Conservation (phyloP, 108 stramenopile species). For the Seminavis robusta region DNA sequence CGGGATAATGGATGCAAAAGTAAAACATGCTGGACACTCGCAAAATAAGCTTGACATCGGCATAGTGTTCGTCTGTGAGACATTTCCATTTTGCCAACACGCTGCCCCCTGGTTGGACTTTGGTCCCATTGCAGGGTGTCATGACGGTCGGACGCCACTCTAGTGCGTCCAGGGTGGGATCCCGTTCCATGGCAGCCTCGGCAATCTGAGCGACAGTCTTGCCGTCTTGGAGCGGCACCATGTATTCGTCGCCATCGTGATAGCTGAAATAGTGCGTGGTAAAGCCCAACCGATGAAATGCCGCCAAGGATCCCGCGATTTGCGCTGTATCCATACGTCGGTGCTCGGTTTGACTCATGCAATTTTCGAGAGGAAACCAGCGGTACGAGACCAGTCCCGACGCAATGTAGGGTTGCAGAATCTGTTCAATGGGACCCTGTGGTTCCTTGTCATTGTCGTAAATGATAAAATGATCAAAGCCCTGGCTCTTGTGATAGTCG, state of each 20-base stretch:
- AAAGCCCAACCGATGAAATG: background rate
- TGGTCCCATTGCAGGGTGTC: constrained; percentile 11
- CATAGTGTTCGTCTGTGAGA: constrained; percentile 6
- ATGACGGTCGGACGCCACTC: constrained; percentile 9
- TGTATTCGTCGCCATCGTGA: constrained; percentile 7
- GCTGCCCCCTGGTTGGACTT: background rate
- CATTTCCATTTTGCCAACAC: constrained; percentile 4
- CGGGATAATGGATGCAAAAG: constrained; percentile 11
- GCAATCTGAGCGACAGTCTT: background rate
- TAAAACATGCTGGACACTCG: background rate
- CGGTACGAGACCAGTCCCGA: constrained; percentile 3
- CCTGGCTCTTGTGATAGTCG: background rate
- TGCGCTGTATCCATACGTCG: constrained; percentile 6
- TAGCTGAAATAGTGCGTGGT: background rate
- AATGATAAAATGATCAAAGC: background rate
- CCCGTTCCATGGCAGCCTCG: background rate
- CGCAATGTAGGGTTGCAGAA: constrained; percentile 1
- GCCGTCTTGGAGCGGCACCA: background rate
- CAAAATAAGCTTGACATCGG: constrained; percentile 10
- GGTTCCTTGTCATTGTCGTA: background rate
- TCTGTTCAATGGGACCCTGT: background rate
- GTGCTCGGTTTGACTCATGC: background rate
- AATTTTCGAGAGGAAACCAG: constrained; percentile 8
- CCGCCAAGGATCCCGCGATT: background rate
- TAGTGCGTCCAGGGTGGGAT: background rate